phyloP scores from a whole-genome alignment of 2,329 filamentous ascomycete genomes.

The Coccinonectria pachysandricola region DNA sequence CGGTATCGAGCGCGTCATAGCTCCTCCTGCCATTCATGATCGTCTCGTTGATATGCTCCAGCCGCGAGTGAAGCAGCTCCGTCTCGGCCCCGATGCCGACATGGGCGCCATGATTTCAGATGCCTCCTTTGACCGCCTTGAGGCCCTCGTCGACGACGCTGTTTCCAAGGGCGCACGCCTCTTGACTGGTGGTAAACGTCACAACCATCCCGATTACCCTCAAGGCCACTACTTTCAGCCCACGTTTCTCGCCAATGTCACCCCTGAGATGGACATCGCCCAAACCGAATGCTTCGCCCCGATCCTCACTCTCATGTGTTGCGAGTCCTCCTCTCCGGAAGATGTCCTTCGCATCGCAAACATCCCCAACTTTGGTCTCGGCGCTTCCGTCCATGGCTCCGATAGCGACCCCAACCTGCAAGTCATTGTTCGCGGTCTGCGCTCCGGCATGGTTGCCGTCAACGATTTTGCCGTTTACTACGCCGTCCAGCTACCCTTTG shows the following conservation, averaged over 20 bases:
- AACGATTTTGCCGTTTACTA: slow-evolving; percentile 96
- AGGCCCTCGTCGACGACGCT: slow-evolving; percentile 66
- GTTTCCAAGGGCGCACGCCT: slow-evolving; percentile 70
- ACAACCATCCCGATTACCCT: slow-evolving; percentile 61
- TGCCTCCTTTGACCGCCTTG: slow-evolving; percentile 63
- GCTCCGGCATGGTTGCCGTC: slow-evolving; percentile 82
- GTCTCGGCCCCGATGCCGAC: slow-evolving; percentile 68
- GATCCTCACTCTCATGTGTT: slow-evolving; percentile 75
- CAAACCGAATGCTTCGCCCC: slow-evolving; percentile 90
- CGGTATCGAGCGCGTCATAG: slow-evolving; percentile 87
- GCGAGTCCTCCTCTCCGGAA: slow-evolving; percentile 44
- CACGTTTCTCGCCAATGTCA: slow-evolving; percentile 86
- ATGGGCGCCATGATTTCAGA: slow-evolving; percentile 85
- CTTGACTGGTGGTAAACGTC: slow-evolving; percentile 66
- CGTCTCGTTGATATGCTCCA: slow-evolving; percentile 59
- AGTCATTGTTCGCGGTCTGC: slow-evolving; percentile 56
- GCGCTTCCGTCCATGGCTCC: slow-evolving; percentile 76
- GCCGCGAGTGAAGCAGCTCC: slow-evolving; percentile 62
- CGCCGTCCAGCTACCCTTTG: slow-evolving; percentile 88
- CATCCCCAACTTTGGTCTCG: slow-evolving; percentile 73
- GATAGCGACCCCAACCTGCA: slow-evolving; percentile 49
- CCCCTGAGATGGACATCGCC: slow-evolving; percentile 73
- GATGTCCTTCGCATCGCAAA: slow-evolving; percentile 74
- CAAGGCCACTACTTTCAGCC: slow-evolving; percentile 85
- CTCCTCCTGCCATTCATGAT: slow-evolving; percentile 65